Conservation (phyloP, 2,329 filamentous ascomycete species). For the Hypoxylon sp. region DNA sequence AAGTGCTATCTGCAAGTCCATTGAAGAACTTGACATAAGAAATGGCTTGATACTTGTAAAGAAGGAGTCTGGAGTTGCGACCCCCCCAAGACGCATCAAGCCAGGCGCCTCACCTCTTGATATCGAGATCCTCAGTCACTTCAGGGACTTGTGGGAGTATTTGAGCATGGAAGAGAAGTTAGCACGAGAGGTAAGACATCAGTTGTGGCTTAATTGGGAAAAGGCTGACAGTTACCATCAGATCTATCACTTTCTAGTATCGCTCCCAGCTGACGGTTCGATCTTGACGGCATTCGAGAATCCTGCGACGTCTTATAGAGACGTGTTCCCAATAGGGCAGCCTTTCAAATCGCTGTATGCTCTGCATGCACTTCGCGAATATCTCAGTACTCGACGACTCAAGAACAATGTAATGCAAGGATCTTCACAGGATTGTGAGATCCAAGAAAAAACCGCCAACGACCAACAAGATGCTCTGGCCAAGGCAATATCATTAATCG, state of each 20-base stretch:
- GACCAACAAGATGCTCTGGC: slow-evolving; percentile 54
- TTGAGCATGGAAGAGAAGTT: slow-evolving; percentile 79
- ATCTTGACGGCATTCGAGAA: slow-evolving; percentile 71
- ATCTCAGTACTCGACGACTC: slow-evolving; percentile 62
- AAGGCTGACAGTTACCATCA: slow-evolving; percentile 46
- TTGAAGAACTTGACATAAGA: slow-evolving; percentile 76
- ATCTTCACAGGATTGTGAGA: slow-evolving; percentile 44
- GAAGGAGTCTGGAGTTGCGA: slow-evolving; percentile 63
- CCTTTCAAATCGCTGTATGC: slow-evolving; percentile 82
- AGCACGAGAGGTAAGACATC: slow-evolving; percentile 70
- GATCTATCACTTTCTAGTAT: slow-evolving; percentile 78
- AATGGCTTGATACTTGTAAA: slow-evolving; percentile 77
- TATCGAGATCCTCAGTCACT: slow-evolving; percentile 82
- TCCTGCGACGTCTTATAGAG: slow-evolving; percentile 63
- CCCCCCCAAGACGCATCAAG: slow-evolving; percentile 60
- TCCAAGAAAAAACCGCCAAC: slow-evolving; percentile 43
- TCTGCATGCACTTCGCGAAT: slow-evolving; percentile 74
- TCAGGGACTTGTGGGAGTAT: slow-evolving; percentile 85
- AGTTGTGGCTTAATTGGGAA: neutral
- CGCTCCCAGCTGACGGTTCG: slow-evolving; percentile 76
- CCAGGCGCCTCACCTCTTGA: slow-evolving; percentile 75
- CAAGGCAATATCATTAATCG: slow-evolving; percentile 67
- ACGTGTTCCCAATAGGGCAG: slow-evolving; percentile 76
- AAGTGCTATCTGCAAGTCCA: slow-evolving; percentile 69
- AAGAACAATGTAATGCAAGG: slow-evolving; percentile 48